A percentile compares a stretch with the other conserved stretches of the same genome.
Evolutionary conservation across 257 asterid genomes (phyloP).

Genomic region (Solanum bulbocastanum): DNA sequence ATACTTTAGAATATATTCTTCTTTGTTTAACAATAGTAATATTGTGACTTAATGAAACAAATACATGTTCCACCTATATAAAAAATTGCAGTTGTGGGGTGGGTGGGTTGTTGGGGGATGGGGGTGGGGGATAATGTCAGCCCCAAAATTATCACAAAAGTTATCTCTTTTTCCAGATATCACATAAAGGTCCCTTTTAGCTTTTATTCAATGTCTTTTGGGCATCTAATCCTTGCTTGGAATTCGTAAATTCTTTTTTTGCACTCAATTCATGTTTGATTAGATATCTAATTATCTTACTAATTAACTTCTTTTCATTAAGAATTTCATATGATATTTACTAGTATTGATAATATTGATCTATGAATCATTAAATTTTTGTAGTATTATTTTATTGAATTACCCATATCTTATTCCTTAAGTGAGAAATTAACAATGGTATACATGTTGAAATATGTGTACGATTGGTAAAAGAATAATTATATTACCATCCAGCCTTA

Average conservation of each 20-base stretch:
- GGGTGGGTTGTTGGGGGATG: not conserved
- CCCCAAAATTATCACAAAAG: slow-evolving; percentile 41
- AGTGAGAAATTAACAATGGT: not conserved
- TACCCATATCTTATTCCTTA: not conserved
- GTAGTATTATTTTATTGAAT: not conserved
- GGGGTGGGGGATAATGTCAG: not conserved
- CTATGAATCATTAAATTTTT: not conserved
- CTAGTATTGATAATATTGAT: not conserved
- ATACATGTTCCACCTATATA: slow-evolving; percentile 14
- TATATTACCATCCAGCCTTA: not conserved
- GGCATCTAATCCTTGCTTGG: slow-evolving; percentile 2
- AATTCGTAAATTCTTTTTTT: not conserved
- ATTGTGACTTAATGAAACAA: not conserved
- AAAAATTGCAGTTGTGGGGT: not conserved
- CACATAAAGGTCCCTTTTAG: slow-evolving; percentile 66
- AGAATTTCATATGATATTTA: not conserved
- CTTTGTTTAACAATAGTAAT: not conserved
- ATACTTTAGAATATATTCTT: not conserved
- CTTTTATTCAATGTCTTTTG: slow-evolving; percentile 31
- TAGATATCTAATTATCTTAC: not conserved
- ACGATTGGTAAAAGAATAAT: not conserved
- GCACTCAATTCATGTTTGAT: slow-evolving; percentile 1
- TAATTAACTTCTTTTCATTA: not conserved
- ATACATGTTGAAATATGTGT: not conserved
- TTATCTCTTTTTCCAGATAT: slow-evolving; percentile 34